A percentile compares a stretch with the other conserved stretches of the same genome.
These are phyloP conservation scores for Perilla frutescens DNA, from an alignment of 257 asterid genomes.

Conservation along the genomic window DNA sequence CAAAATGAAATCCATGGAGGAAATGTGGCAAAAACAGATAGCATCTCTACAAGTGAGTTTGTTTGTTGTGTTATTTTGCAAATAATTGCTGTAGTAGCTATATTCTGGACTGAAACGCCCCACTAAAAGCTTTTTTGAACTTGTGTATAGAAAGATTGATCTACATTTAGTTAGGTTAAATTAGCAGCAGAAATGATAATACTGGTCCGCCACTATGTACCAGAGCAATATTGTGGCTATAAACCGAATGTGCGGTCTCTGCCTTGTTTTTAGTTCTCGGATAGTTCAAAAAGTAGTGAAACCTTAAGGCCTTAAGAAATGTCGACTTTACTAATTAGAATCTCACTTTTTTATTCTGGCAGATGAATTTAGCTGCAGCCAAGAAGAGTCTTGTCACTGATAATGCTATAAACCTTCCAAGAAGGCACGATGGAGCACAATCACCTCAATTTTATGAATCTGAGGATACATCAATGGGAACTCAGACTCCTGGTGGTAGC, in stretches of 20 bases:
- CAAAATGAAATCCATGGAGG: constrained; percentile 92
- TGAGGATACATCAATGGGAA: constrained; percentile 66
- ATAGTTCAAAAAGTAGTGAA: background rate
- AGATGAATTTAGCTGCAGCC: constrained; percentile 79
- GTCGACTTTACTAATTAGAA: background rate
- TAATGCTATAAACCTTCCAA: constrained; percentile 42
- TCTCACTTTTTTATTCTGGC: constrained; percentile 34
- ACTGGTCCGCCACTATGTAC: background rate
- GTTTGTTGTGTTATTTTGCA: background rate
- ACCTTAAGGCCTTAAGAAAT: background rate
- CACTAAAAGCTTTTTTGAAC: background rate
- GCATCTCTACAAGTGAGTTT: constrained; percentile 79
- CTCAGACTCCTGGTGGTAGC: constrained; percentile 65
- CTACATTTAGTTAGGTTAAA: background rate
- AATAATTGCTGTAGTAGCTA: background rate
- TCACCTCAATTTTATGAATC: constrained; percentile 73
- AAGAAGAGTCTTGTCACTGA: constrained; percentile 59
- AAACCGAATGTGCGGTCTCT: background rate
- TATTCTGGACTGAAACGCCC: background rate
- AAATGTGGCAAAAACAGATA: constrained; percentile 89
- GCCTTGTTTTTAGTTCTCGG: background rate
- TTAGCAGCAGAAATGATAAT: background rate
- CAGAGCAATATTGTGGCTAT: background rate
- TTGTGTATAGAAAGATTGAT: background rate
- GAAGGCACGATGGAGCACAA: constrained; percentile 53